Base-by-base conservation (phyloP, 495 filamentous ascomycete genomes). In the Xylaria bambusicola region DNA sequence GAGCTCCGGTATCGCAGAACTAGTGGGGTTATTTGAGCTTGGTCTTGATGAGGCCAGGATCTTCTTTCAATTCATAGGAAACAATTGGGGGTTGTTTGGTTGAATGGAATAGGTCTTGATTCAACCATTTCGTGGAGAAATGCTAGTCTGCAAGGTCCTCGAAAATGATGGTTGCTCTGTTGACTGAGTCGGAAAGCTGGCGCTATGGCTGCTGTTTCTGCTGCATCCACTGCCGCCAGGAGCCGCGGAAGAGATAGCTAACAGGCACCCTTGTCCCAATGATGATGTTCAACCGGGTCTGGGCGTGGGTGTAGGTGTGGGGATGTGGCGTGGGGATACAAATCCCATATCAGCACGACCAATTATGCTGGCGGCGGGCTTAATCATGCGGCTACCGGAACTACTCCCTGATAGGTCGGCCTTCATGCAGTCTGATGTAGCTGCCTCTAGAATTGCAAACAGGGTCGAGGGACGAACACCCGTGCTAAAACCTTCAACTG, bases 311-410 rank as follows among this genome's bases (percentile, higher is more conserved):
- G 26, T 33, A 23, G 52, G 29, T 29, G 41, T 47, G 53, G 53
- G 29, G 15, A 26, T 45, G 40, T 38, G 55, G 47, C 61, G 68
- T 66, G 60, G 65, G 60, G 65, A 66, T 6, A 23, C 13, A 51
- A 58, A 33, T 33, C 45, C 47, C 61, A 66, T 66, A 68, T 56
- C 48, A 62, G 45, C 31, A 52, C 58, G 60, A 46, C 68, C 68
- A 68, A 70, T 70, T 27, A 40, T 27, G 58, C 44, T 13, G 27
- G 57, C 52, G 64, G 53, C 52, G 64, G 68, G 62, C 52, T 55
- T 41, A 63, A 58, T 61, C 58, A 62, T 70, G 68, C 68, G 68
- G 68, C 65, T 70, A 66, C 62, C 61, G 50, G 54, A 46, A 53
- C 61, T 52, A 48, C 53, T 56, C 7, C 63, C 41, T 70, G 68